phyloP scores from a whole-genome alignment of 345 rosid species.

The Eucalyptus polybractea region DNA sequence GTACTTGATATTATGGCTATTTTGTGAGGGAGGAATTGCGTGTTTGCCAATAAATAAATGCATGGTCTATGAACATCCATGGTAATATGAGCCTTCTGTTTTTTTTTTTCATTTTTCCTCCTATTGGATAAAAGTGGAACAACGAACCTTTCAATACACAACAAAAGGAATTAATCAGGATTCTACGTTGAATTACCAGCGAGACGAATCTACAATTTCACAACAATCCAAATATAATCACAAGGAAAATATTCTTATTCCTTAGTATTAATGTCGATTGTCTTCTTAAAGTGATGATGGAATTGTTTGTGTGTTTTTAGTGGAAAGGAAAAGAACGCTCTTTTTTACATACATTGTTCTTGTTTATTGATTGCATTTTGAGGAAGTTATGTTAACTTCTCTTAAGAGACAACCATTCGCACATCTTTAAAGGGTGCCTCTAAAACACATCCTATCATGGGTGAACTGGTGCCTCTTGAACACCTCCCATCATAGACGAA shows the following conservation, averaged over 20 bases:
- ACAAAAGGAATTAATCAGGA: rapidly evolving
- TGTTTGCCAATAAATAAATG: neutral
- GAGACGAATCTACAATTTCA: rapidly evolving
- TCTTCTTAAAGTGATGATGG: no score
- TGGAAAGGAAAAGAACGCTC: rapidly evolving
- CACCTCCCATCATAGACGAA: neutral
- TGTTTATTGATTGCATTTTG: no score
- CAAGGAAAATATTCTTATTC: neutral
- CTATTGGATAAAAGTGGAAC: no score
- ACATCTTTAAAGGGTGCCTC: no score
- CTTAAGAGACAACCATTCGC: neutral
- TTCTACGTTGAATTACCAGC: rapidly evolving
- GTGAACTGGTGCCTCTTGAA: neutral
- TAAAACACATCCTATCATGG: no score
- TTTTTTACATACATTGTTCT: no score
- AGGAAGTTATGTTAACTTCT: neutral
- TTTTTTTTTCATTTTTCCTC: no score
- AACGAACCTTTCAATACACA: rapidly evolving
- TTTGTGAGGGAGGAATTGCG: neutral
- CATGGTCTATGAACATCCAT: neutral
- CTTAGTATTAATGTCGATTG: rapidly evolving
- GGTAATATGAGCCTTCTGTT: neutral
- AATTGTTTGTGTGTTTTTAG: no score
- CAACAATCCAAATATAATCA: no score
- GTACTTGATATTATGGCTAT: neutral